phyloP scores from a whole-genome alignment of 176 grass and related monocot species.

The Panicum miliaceum region DNA sequence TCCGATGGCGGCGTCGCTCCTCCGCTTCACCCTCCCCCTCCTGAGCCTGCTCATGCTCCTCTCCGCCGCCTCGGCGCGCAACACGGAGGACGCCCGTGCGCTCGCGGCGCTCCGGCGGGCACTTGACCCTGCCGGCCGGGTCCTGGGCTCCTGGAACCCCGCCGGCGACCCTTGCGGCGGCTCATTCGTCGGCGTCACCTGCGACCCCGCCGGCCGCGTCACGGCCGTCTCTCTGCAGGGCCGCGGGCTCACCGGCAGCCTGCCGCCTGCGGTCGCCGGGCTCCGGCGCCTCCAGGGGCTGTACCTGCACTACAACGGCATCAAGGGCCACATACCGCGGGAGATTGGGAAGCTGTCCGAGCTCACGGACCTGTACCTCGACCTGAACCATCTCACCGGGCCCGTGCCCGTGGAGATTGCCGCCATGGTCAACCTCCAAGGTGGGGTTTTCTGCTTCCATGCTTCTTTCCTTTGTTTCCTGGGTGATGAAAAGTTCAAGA shows the following conservation, averaged over 20 bases:
- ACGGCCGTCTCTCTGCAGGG: conserved; percentile 81
- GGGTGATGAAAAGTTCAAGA: background rate
- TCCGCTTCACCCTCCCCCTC: background rate
- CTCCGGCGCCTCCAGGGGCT: conserved; percentile 72
- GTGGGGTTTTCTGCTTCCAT: conserved; percentile 48
- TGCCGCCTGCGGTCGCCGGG: conserved; percentile 66
- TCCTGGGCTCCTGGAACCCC: conserved; percentile 69
- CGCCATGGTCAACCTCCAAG: conserved; percentile 71
- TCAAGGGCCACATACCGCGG: conserved; percentile 73
- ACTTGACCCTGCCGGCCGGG: conserved; percentile 60
- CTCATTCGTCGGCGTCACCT: conserved; percentile 70
- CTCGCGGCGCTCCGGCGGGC: conserved; percentile 65
- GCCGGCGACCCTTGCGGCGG: conserved; percentile 60
- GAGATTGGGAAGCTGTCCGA: conserved; percentile 68
- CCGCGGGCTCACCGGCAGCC: conserved; percentile 67
- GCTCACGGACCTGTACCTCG: conserved; percentile 88
- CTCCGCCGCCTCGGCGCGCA: background rate
- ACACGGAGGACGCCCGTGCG: conserved; percentile 46
- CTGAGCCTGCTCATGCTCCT: background rate
- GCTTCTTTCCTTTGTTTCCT: background rate
- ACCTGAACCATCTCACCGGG: conserved; percentile 76
- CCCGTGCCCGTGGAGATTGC: conserved; percentile 71
- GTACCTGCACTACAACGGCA: conserved; percentile 92
- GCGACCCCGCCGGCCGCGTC: conserved; percentile 68
- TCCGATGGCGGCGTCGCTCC: conserved; percentile 39